Base-by-base conservation (phyloP, 257 asterid genomes). In the Rehmannia glutinosa region DNA sequence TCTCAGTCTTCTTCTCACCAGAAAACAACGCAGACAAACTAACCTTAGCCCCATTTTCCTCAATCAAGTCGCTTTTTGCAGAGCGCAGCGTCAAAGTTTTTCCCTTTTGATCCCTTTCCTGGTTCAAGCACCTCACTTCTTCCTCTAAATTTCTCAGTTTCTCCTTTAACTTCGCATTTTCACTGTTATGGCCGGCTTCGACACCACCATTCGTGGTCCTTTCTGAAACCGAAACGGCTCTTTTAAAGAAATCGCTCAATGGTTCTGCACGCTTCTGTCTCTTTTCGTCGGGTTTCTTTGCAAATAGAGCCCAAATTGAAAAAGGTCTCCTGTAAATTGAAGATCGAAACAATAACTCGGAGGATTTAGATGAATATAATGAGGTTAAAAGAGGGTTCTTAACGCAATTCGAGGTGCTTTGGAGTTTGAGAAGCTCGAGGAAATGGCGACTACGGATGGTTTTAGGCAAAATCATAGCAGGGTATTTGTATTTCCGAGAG, bases 231-330 rank as follows among this genome's bases (percentile, higher is more conserved):
- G 82, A 76, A 71, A 85, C 80, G 9, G 89, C 81, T 71, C 80
- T 88, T 75, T 80, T 80, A 84, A 80, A 88, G 77, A 69, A 77
- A 65, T 67, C 67, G 62, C 81, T 72, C 77, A 85, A 57, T 19
- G 82, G 77, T 46, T 75, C 68, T 51, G 20, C 57, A n/a, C 53
- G 38, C 38, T 68, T 35, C 61, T 33, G 68, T 33, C 13, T 51
- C 53, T 71, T 66, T 24, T 65, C 75, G 32, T 51, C 59, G 10
- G 66, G 32, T 19, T 55, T 74, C 10, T 59, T 53, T 8, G 63
- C 43, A 61, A 60, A 63, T 12, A 54, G 81, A 69, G 86, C 39
- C 13, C 77, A 72, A 52, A 72, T 12, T 0, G 87, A 82, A 59
- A 81, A 77, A 60, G 80, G 77, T 54, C 84, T 78, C 24, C 25